Percentiles rank a stretch among this genome's conserved stretches.
phyloP scores from a whole-genome alignment of 2,329 filamentous ascomycete species.

The Sclerotinia borealis region DNA sequence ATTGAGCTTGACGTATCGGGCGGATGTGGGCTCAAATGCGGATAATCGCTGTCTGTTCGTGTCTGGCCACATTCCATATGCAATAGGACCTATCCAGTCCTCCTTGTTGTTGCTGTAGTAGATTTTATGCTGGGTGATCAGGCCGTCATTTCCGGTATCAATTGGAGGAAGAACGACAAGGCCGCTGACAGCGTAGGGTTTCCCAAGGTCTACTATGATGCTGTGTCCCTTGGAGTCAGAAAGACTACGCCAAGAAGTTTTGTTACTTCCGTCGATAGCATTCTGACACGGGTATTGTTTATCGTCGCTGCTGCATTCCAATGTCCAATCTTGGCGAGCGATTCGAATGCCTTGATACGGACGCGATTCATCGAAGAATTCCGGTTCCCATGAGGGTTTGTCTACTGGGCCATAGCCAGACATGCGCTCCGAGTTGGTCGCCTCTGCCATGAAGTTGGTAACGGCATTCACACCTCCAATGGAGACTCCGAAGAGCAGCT shows the following conservation, averaged over 20 bases:
- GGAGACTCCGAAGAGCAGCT: not conserved
- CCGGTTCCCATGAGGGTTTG: not conserved
- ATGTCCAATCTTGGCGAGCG: not conserved
- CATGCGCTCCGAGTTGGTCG: not conserved
- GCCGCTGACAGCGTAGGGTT: not conserved
- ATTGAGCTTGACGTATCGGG: not conserved
- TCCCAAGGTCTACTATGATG: not conserved
- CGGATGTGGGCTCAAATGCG: not conserved
- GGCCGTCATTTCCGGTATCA: not conserved
- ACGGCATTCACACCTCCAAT: not conserved
- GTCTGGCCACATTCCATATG: slow-evolving; percentile 3
- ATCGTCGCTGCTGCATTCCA: not conserved
- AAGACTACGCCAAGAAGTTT: not conserved
- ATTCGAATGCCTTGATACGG: not conserved
- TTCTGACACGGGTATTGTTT: not conserved
- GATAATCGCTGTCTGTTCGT: slow-evolving; percentile 1
- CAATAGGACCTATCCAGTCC: not conserved
- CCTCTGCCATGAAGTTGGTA: not conserved
- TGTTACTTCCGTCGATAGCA: not conserved
- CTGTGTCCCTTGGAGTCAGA: not conserved
- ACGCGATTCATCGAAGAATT: not conserved
- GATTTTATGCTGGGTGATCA: not conserved
- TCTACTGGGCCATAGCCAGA: not conserved
- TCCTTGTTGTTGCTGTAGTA: not conserved
- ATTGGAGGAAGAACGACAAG: not conserved